These are phyloP conservation scores for Evansstolkia leycettana DNA, from an alignment of 495 filamentous ascomycete species.

Conservation along the genomic window DNA sequence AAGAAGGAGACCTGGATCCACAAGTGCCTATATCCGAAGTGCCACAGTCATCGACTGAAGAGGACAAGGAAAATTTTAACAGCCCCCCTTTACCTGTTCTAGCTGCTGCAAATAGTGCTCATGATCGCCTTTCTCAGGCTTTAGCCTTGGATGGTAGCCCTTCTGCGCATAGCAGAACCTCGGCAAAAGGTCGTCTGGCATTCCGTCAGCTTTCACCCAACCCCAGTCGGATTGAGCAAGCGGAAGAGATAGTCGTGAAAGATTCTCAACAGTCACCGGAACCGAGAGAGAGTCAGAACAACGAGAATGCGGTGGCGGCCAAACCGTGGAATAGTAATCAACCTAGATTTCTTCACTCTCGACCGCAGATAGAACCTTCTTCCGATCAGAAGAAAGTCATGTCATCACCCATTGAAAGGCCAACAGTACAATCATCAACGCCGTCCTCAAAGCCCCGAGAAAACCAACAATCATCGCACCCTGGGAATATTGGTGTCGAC, in stretches of 20 bases:
- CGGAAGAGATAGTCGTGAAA: conserved; percentile 19
- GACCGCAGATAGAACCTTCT: conserved; percentile 8
- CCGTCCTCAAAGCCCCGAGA: conserved; percentile 7
- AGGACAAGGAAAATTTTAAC: conserved; percentile 40
- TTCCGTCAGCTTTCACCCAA: conserved; percentile 1
- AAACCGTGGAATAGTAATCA: background rate
- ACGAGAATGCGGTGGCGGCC: conserved; percentile 1
- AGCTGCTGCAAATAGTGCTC: conserved; percentile 19
- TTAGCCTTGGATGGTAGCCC: conserved; percentile 19
- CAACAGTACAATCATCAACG: conserved; percentile 14
- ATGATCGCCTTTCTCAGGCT: conserved; percentile 29
- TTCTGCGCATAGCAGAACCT: conserved; percentile 2
- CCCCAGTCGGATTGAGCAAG: conserved; percentile 4
- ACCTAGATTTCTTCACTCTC: background rate
- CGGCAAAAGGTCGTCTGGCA: conserved; percentile 2
- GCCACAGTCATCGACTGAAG: conserved; percentile 21
- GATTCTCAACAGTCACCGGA: conserved; percentile 38
- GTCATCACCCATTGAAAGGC: conserved; percentile 18
- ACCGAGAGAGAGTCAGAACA: conserved; percentile 2
- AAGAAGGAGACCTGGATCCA: conserved; percentile 27
- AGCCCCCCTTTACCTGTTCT: conserved; percentile 15
- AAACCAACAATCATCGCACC: conserved; percentile 3
- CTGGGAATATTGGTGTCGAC: background rate
- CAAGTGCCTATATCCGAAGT: conserved; percentile 18
- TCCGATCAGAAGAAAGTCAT: conserved; percentile 10